Percentiles rank a stretch among this genome's conserved stretches.
Evolutionary conservation across 768 basidiomycete species (phyloP).

Genomic region (Mycena polygramma): DNA sequence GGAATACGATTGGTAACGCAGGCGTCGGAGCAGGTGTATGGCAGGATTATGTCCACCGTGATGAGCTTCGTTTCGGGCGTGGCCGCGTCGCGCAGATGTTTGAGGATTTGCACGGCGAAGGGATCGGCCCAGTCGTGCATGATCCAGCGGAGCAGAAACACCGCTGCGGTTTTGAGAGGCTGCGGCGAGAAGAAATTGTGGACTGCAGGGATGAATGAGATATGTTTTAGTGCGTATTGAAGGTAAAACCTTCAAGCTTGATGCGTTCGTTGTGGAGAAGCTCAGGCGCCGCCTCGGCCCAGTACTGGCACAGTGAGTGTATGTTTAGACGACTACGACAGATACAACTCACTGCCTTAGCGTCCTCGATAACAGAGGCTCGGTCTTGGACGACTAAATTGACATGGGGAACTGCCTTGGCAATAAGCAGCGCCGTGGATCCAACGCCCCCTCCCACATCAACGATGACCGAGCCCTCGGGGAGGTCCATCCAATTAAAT

Average conservation of each 20-base stretch:
- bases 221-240: too few species aligned
- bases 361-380: constrained; percentile 31
- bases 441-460: constrained; percentile 38
- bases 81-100: constrained; percentile 56
- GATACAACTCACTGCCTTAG: constrained; percentile 21
- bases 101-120: constrained; percentile 53
- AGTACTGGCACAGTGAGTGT: constrained; percentile 14
- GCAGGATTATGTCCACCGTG: constrained; percentile 32
- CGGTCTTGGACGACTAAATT: constrained; percentile 35
- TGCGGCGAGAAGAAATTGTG: constrained; percentile 37
- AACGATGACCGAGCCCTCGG: constrained; percentile 26
- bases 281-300: constrained; percentile 34
- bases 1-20: constrained; percentile 3
- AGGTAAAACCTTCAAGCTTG: constrained; percentile 38
- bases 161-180: constrained; percentile 53
- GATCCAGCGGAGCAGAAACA: constrained; percentile 55
- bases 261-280: constrained; percentile 39
- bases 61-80: constrained; percentile 38
- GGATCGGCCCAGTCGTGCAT: constrained; percentile 69
- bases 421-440: constrained; percentile 21
- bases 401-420: constrained; percentile 23
- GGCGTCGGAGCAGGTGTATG: constrained; percentile 18
- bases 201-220: neutral
- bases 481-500: constrained; percentile 32
- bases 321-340: too few species aligned